Percentiles rank a stretch among this genome's conserved stretches.
These are phyloP conservation scores for Fusarium sp. DNA, from an alignment of 2,329 filamentous ascomycete genomes.

Conservation along the genomic window DNA sequence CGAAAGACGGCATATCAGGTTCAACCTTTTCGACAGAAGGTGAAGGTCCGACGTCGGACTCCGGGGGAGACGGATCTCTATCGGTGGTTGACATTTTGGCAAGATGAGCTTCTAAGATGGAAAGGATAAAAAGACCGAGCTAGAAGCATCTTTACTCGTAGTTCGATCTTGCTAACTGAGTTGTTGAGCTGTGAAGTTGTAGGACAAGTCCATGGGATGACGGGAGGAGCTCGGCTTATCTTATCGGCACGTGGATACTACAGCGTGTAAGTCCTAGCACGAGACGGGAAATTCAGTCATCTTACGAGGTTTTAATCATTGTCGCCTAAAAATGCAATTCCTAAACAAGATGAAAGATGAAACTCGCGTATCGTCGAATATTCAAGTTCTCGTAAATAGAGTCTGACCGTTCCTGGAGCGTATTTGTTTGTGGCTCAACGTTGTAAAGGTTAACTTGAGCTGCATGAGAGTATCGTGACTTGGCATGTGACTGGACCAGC, in stretches of 20 bases:
- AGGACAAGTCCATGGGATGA: slow-evolving; percentile 32
- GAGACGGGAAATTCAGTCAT: neutral
- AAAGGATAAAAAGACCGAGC: slow-evolving; percentile 29
- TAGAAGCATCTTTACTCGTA: slow-evolving; percentile 37
- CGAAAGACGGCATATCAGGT: slow-evolving; percentile 62
- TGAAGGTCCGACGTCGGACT: slow-evolving; percentile 26
- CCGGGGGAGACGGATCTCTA: slow-evolving; percentile 42
- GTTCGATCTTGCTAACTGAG: slow-evolving; percentile 8
- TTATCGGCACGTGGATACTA: slow-evolving; percentile 48
- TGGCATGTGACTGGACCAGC: slow-evolving; percentile 39
- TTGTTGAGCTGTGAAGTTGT: slow-evolving; percentile 22
- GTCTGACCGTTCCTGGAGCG: neutral
- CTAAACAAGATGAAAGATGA: neutral
- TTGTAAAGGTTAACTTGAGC: slow-evolving; percentile 1
- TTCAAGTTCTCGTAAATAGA: neutral
- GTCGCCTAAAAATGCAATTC: neutral
- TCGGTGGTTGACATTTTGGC: slow-evolving; percentile 41
- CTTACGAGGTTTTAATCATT: neutral
- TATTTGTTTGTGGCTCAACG: slow-evolving; percentile 14
- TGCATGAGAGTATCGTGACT: slow-evolving; percentile 26
- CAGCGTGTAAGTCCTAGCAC: neutral
- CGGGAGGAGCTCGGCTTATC: slow-evolving; percentile 43
- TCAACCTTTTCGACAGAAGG: slow-evolving; percentile 23
- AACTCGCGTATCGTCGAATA: neutral
- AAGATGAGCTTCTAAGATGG: slow-evolving; percentile 13